Percentiles rank a stretch among this genome's conserved stretches.
These are phyloP conservation scores for Cymbopogon flexuosus DNA, from an alignment of 202 grass and related monocot genomes.

Conservation along the genomic window DNA sequence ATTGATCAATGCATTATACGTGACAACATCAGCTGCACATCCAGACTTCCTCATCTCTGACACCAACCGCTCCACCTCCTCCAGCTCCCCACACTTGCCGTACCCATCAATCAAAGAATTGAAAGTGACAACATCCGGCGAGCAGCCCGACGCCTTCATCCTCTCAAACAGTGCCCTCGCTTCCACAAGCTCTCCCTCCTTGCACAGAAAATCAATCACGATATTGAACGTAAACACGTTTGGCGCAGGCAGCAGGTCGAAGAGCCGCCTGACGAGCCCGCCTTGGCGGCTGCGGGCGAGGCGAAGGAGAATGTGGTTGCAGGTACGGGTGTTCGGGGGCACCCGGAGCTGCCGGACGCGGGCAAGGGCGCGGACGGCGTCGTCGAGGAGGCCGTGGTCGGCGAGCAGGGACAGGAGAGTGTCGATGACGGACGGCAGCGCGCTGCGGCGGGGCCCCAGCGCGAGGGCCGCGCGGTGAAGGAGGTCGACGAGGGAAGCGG, in stretches of 20 bases:
- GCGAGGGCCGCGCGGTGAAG: constrained; percentile 37
- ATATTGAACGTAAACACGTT: constrained; percentile 92
- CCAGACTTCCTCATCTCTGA: constrained; percentile 56
- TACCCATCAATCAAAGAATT: constrained; percentile 90
- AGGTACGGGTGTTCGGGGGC: constrained; percentile 71
- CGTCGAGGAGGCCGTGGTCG: constrained; percentile 59
- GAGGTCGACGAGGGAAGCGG: constrained; percentile 49
- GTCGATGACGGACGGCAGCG: constrained; percentile 55
- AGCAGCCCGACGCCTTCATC: constrained; percentile 74
- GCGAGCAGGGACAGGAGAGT: constrained; percentile 69
- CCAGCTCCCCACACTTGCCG: constrained; percentile 68
- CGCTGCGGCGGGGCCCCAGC: constrained; percentile 28
- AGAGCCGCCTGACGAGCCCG: constrained; percentile 43
- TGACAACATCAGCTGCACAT: constrained; percentile 66
- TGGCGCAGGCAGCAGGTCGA: constrained; percentile 50
- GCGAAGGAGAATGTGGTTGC: constrained; percentile 78
- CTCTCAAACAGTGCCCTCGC: constrained; percentile 44
- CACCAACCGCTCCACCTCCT: constrained; percentile 52
- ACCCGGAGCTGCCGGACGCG: constrained; percentile 54
- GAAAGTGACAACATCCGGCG: constrained; percentile 69
- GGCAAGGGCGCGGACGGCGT: constrained; percentile 45
- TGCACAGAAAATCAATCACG: constrained; percentile 84
- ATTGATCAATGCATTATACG: constrained; percentile 80
- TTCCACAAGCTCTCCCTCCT: constrained; percentile 57
- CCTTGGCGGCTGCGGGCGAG: constrained; percentile 41